A percentile compares a stretch with the other conserved stretches of the same genome.
phyloP scores from a whole-genome alignment of 352 stramenopile genomes.

The Thraustochytrium sp. region DNA sequence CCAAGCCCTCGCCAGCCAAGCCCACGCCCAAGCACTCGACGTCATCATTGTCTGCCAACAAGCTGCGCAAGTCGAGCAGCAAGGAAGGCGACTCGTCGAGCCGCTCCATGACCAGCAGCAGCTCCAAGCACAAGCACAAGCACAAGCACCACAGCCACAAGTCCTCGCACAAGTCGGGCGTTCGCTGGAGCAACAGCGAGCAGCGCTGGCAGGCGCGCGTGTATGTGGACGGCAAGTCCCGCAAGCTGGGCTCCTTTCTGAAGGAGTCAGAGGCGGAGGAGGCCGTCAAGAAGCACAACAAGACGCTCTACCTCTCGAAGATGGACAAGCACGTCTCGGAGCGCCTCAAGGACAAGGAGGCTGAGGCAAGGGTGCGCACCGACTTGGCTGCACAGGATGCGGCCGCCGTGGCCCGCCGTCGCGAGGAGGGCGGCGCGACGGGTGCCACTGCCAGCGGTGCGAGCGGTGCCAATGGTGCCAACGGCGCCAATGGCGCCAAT shows the following conservation, averaged over 20 bases:
- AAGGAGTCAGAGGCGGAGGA: not conserved
- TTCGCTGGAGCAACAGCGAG: not conserved
- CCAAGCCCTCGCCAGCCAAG: not conserved
- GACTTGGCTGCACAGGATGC: not conserved
- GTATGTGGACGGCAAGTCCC: not conserved
- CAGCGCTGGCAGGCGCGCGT: conserved; percentile 10
- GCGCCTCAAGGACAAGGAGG: not conserved
- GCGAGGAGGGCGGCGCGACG: too few species aligned
- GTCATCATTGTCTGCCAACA: not conserved
- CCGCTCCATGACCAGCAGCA: not conserved
- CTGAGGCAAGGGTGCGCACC: not conserved
- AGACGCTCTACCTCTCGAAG: not conserved
- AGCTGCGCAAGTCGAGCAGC: not conserved
- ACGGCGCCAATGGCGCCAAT: not conserved
- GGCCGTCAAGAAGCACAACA: not conserved
- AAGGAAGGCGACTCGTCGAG: not conserved
- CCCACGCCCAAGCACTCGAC: not conserved
- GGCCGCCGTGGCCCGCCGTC: not conserved
- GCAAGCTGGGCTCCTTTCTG: not conserved
- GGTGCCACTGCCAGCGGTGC: too few species aligned
- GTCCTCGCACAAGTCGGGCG: too few species aligned
- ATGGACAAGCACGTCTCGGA: not conserved
- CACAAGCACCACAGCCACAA: too few species aligned
- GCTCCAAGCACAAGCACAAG: not conserved
- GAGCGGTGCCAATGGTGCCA: not conserved